These are phyloP conservation scores for Mycena galericulata DNA, from an alignment of 768 basidiomycete species.

Conservation along the genomic window DNA sequence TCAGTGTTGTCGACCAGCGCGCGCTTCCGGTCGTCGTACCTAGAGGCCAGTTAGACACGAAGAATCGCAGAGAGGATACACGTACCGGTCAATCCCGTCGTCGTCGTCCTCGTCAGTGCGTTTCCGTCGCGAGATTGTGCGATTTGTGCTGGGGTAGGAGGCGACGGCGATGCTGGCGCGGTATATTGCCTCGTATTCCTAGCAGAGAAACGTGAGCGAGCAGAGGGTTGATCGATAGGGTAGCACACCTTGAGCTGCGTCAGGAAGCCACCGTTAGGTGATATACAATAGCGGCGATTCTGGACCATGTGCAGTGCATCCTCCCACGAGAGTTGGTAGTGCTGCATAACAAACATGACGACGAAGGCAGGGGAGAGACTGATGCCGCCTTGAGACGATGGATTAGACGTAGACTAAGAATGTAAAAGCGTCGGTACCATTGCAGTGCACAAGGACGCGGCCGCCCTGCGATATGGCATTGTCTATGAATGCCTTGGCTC, in stretches of 20 bases:
- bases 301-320: constrained; percentile 91
- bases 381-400: constrained; percentile 73
- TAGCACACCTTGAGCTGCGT: constrained; percentile 86
- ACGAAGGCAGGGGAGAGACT: constrained; percentile 90
- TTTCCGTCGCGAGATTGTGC: constrained; percentile 69
- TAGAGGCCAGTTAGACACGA: constrained; percentile 34
- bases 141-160: constrained; percentile 61
- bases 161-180: constrained; percentile 80
- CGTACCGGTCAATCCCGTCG: constrained; percentile 52
- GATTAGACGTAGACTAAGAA: not conserved
- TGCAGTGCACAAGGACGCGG: constrained; percentile 89
- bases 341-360: constrained; percentile 94
- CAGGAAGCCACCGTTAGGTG: constrained; percentile 91
- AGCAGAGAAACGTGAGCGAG: not conserved
- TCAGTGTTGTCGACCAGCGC: constrained; percentile 52
- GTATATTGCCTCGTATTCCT: constrained; percentile 97
- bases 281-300: constrained; percentile 93
- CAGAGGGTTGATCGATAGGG: not conserved
- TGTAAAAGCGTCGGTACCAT: constrained; percentile 66
- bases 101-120: constrained; percentile 83
- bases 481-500: constrained; percentile 84
- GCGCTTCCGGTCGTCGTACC: constrained; percentile 63
- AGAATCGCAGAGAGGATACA: not conserved
- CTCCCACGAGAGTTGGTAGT: constrained; percentile 85
- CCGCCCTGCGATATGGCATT: constrained; percentile 72